A percentile compares a stretch with the other conserved stretches of the same genome.
Evolutionary conservation across 2,329 filamentous ascomycete genomes (phyloP).

Genomic region (Hymenoscyphus albidus): DNA sequence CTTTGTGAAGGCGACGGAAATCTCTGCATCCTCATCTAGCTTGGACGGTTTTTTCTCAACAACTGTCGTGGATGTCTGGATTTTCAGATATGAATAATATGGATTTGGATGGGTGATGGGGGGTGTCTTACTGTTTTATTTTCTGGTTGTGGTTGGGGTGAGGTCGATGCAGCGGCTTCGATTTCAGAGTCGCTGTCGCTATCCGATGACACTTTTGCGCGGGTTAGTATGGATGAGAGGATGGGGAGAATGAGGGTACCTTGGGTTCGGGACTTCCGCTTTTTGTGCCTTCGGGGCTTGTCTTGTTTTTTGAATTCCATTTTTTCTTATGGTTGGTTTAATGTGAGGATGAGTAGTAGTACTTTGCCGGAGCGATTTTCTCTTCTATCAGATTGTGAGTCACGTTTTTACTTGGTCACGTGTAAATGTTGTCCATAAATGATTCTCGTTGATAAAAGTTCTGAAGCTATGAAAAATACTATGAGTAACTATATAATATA

Average conservation of each 20-base stretch:
- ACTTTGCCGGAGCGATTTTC: background rate
- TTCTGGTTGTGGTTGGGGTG: background rate
- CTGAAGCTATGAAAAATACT: too few species aligned
- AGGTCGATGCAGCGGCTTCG: slow-evolving; percentile 6
- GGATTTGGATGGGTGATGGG: background rate
- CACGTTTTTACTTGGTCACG: too few species aligned
- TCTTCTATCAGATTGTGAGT: background rate
- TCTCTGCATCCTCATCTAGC: slow-evolving; percentile 19
- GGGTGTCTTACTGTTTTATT: background rate
- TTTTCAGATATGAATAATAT: background rate
- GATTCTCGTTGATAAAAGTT: too few species aligned
- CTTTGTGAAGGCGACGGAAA: slow-evolving; percentile 47
- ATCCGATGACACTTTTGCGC: slow-evolving; percentile 20
- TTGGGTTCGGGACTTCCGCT: slow-evolving; percentile 32
- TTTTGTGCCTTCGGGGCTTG: slow-evolving; percentile 30
- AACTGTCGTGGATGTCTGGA: background rate
- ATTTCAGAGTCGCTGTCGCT: slow-evolving; percentile 20
- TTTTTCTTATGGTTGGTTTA: background rate
- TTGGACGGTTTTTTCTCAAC: slow-evolving; percentile 1
- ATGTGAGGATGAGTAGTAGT: background rate
- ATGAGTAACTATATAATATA: too few species aligned
- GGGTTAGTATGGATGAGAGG: slow-evolving; percentile 3
- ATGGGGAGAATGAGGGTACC: slow-evolving; percentile 17
- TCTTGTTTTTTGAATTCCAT: slow-evolving; percentile 19
- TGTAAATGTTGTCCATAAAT: too few species aligned